Percentiles rank a stretch among this genome's conserved stretches.
Conservation (phyloP, 73 alveolate genomes). For the Uronychia setigera region DNA sequence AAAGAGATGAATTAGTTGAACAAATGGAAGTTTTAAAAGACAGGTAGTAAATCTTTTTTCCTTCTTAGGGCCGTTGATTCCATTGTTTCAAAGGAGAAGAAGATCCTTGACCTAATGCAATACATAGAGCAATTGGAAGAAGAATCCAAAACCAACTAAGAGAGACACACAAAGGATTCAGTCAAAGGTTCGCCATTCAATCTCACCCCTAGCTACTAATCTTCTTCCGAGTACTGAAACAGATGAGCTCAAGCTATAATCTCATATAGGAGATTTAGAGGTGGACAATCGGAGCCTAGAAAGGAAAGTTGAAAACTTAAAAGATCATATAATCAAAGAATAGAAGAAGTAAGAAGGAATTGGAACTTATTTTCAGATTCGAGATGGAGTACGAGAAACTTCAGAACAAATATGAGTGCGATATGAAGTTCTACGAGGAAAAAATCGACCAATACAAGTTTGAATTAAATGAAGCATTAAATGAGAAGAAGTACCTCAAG, state of each 20-base stretch:
- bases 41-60: neutral
- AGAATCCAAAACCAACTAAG: neutral
- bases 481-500: neutral
- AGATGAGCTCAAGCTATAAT: neutral
- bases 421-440: neutral
- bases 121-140: neutral
- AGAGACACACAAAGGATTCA: neutral
- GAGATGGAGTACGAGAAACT: neutral
- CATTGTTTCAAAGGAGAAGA: neutral
- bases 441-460: neutral
- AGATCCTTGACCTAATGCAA: neutral
- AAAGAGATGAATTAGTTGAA: neutral
- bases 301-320: neutral
- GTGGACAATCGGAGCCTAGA: neutral
- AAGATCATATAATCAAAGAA: neutral
- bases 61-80: neutral
- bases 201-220: no score
- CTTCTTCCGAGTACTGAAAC: no score
- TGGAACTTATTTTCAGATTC: neutral
- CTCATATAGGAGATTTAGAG: neutral
- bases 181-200: no score
- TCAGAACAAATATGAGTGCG: neutral
- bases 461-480: neutral
- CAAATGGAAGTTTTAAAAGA: neutral
- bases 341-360: neutral